Conservation (phyloP, 2,329 filamentous ascomycete genomes). For the Berkeleyomyces rouxiae region DNA sequence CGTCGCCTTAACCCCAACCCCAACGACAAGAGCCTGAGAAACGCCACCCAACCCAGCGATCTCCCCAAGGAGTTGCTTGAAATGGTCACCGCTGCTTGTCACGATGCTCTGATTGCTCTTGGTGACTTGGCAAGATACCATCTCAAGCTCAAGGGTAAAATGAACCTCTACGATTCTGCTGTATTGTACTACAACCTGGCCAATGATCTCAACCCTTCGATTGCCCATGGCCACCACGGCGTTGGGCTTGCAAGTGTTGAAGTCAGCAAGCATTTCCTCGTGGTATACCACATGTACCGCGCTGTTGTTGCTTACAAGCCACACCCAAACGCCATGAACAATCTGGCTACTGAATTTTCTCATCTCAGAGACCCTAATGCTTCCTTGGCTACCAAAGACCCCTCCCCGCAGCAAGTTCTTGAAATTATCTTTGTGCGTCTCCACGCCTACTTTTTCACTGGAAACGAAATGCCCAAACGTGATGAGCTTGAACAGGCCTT, state of each 20-base stretch:
- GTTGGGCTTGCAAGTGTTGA: slow-evolving; percentile 71
- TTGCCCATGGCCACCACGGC: slow-evolving; percentile 76
- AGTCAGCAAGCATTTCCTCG: slow-evolving; percentile 62
- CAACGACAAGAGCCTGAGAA: background rate
- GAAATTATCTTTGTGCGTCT: slow-evolving; percentile 71
- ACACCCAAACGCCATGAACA: slow-evolving; percentile 55
- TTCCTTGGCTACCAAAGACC: slow-evolving; percentile 18
- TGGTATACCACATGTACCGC: slow-evolving; percentile 80
- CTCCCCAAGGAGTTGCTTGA: slow-evolving; percentile 34
- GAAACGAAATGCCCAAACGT: slow-evolving; percentile 55
- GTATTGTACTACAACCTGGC: slow-evolving; percentile 76
- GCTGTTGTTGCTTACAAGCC: slow-evolving; percentile 59
- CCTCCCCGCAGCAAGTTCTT: slow-evolving; percentile 41
- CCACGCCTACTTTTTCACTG: slow-evolving; percentile 70
- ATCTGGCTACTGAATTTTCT: slow-evolving; percentile 65
- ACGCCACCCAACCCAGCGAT: slow-evolving; percentile 21
- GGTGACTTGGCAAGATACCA: slow-evolving; percentile 86
- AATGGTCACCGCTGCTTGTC: slow-evolving; percentile 57
- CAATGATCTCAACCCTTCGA: slow-evolving; percentile 57
- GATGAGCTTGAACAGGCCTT: slow-evolving; percentile 76
- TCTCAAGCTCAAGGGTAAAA: slow-evolving; percentile 53
- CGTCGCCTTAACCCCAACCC: slow-evolving; percentile 6
- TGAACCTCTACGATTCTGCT: slow-evolving; percentile 61
- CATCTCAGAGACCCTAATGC: slow-evolving; percentile 23
- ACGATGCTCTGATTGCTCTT: slow-evolving; percentile 68